A percentile compares a stretch with the other conserved stretches of the same genome.
Evolutionary conservation across 2,329 filamentous ascomycete species (phyloP).

Genomic region (Sarocladiaceae sp.): DNA sequence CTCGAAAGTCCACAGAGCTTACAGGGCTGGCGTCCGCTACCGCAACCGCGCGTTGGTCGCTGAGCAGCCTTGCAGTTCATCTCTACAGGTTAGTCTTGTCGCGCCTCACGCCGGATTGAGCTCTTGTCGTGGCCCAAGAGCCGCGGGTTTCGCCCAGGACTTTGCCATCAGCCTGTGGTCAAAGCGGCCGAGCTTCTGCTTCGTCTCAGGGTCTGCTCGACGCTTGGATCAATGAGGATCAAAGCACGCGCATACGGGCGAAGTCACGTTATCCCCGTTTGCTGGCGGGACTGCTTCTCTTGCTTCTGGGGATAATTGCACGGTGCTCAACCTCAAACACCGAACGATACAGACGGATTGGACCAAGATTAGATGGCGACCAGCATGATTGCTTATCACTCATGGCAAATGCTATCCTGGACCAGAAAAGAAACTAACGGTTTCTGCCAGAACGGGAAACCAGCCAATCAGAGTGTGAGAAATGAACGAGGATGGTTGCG

Average conservation of each 20-base stretch:
- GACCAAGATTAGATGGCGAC: too few species aligned
- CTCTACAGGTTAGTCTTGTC: background rate
- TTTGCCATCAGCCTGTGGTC: background rate
- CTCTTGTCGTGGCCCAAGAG: background rate
- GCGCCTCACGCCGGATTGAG: too few species aligned
- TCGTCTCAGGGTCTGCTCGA: background rate
- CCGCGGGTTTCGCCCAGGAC: background rate
- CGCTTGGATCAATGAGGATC: background rate
- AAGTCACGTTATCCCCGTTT: conserved; percentile 1
- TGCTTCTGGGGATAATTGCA: background rate
- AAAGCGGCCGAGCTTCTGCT: background rate
- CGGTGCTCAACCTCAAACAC: background rate
- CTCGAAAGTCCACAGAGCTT: too few species aligned
- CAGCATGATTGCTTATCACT: too few species aligned
- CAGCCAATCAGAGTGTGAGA: background rate
- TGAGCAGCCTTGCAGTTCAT: too few species aligned
- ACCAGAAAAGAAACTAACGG: too few species aligned
- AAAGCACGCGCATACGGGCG: background rate
- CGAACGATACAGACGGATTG: too few species aligned
- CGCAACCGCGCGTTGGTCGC: too few species aligned
- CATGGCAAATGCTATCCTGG: too few species aligned
- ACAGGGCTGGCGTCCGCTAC: too few species aligned
- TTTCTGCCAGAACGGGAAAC: too few species aligned
- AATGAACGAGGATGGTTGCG: background rate
- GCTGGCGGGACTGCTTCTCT: background rate